Evolutionary conservation across 768 basidiomycete genomes (phyloP).

Genomic region (Lactarius pseudohatsudake): DNA sequence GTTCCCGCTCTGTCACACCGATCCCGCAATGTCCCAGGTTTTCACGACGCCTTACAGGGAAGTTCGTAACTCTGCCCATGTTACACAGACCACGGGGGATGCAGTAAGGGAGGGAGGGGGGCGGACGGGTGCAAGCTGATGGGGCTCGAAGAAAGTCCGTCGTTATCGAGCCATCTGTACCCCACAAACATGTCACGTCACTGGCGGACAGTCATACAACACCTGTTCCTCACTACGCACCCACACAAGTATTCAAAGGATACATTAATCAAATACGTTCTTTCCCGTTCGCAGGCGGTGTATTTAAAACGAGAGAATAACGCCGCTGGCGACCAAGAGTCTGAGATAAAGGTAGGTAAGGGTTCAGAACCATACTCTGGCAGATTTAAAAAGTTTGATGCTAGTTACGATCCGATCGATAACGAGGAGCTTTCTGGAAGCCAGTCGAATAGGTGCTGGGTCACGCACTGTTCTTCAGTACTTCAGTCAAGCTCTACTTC

Average conservation of each 20-base stretch:
- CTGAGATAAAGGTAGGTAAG: conserved; percentile 1
- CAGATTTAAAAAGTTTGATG: conserved; percentile 13
- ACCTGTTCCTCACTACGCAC: background rate
- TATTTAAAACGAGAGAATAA: background rate
- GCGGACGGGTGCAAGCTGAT: background rate
- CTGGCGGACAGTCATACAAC: background rate
- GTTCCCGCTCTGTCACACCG: too few relatives aligned
- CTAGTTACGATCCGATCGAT: conserved; percentile 16
- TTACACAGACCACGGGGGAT: background rate
- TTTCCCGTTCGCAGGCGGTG: background rate
- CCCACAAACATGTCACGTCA: background rate
- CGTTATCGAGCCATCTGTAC: background rate
- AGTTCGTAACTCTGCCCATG: background rate
- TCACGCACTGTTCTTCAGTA: background rate
- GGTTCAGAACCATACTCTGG: conserved; percentile 4
- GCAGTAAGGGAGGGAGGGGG: background rate
- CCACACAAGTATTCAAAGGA: background rate
- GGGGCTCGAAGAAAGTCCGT: background rate
- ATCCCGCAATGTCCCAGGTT: too few relatives aligned
- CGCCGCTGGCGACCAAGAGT: background rate
- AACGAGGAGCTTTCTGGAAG: conserved; percentile 4
- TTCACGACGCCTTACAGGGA: background rate
- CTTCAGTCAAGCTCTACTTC: conserved; percentile 17
- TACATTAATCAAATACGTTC: conserved; percentile 5
- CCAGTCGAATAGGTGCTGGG: background rate